A percentile compares a stretch with the other conserved stretches of the same genome.
These are phyloP conservation scores for Colletotrichum sp. DNA, from an alignment of 2,329 filamentous ascomycete species.

Conservation along the genomic window DNA sequence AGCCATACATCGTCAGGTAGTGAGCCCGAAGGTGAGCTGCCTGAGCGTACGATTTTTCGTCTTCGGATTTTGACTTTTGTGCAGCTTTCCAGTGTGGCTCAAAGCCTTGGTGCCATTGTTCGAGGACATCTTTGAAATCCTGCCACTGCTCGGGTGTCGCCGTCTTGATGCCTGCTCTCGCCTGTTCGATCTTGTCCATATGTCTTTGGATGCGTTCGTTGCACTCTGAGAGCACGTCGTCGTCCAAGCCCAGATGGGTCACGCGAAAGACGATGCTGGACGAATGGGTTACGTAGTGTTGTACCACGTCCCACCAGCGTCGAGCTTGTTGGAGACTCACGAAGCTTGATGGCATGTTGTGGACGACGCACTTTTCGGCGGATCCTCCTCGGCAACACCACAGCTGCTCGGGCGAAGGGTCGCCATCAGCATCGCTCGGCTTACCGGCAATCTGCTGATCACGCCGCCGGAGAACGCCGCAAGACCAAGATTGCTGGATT, in stretches of 20 bases:
- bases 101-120: slow-evolving; percentile 22
- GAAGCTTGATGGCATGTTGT: slow-evolving; percentile 27
- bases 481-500: slow-evolving; percentile 32
- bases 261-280: slow-evolving; percentile 22
- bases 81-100: slow-evolving; percentile 24
- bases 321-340: slow-evolving; percentile 28
- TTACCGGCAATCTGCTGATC: not conserved
- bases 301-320: slow-evolving; percentile 32
- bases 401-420: not conserved
- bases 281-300: slow-evolving; percentile 30
- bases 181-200: not conserved
- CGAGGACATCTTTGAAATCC: slow-evolving; percentile 3
- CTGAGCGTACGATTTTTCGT: slow-evolving; percentile 26
- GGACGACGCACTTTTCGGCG: not conserved
- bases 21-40: slow-evolving; percentile 29
- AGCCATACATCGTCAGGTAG: slow-evolving; percentile 28
- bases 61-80: slow-evolving; percentile 2
- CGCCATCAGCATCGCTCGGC: not conserved
- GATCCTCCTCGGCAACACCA: slow-evolving; percentile 27
- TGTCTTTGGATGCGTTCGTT: not conserved
- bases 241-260: slow-evolving; percentile 15
- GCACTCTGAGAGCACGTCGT: not conserved
- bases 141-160: slow-evolving; percentile 14
- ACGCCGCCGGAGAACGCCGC: slow-evolving; percentile 20
- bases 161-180: not conserved